Evolutionary conservation across 352 stramenopile genomes (phyloP).

Genomic region (Pythium guiyangense): DNA sequence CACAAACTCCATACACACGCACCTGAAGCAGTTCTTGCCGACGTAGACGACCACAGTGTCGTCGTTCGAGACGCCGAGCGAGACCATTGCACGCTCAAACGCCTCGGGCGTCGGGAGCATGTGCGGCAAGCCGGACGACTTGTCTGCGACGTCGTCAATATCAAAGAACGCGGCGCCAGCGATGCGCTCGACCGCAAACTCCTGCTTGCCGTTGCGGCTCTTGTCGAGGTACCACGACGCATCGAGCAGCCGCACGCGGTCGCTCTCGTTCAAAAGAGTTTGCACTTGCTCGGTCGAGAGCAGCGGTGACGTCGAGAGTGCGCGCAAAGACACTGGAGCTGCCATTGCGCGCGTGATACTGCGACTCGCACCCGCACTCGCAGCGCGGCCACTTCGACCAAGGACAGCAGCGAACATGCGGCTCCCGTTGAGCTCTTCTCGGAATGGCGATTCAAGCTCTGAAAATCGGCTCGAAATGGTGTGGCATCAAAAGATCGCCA

Average conservation of each 20-base stretch:
- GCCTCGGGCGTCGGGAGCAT: slow-evolving; percentile 70
- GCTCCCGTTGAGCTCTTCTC: too few relatives aligned
- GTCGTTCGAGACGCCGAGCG: slow-evolving; percentile 64
- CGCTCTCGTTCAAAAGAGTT: slow-evolving; percentile 19
- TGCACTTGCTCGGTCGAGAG: slow-evolving; percentile 51
- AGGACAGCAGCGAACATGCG: too few relatives aligned
- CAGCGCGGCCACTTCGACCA: too few relatives aligned
- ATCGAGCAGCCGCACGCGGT: slow-evolving; percentile 63
- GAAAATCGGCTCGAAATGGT: too few relatives aligned
- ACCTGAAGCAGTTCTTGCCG: slow-evolving; percentile 81
- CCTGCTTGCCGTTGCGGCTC: slow-evolving; percentile 49
- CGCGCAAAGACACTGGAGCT: slow-evolving; percentile 3
- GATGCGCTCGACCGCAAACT: slow-evolving; percentile 63
- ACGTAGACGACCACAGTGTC: slow-evolving; percentile 80
- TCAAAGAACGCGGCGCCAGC: slow-evolving; percentile 90
- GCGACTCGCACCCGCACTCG: too few relatives aligned
- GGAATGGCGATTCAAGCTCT: too few relatives aligned
- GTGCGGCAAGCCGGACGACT: slow-evolving; percentile 68
- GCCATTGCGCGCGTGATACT: slow-evolving; percentile 1
- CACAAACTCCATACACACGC: not conserved
- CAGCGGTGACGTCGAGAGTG: slow-evolving; percentile 31
- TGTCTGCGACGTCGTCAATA: slow-evolving; percentile 84
- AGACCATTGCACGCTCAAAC: slow-evolving; percentile 63
- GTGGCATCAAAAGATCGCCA: too few relatives aligned
- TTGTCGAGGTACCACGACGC: slow-evolving; percentile 83